Conservation (phyloP, 805 yeast genomes). For the Yamadazyma sp. region DNA sequence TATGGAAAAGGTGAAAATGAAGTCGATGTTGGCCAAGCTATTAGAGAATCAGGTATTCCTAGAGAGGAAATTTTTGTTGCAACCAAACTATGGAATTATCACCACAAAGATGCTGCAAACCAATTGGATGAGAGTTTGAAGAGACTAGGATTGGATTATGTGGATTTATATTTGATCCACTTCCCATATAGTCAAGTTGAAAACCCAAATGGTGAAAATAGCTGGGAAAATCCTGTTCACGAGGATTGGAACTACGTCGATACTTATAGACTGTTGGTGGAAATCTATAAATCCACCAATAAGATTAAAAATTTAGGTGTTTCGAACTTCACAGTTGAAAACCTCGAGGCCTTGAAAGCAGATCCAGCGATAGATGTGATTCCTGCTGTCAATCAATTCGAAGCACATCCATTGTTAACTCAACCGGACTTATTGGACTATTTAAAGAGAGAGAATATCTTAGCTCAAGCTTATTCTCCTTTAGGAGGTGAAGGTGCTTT, state of each 20-base stretch:
- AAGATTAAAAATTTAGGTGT: conserved; percentile 62
- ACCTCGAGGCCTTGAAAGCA: conserved; percentile 66
- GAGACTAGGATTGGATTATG: conserved; percentile 48
- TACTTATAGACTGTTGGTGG: conserved; percentile 59
- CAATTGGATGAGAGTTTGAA: conserved; percentile 29
- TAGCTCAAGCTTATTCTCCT: conserved; percentile 75
- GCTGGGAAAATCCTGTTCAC: conserved; percentile 13
- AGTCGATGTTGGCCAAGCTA: conserved; percentile 65
- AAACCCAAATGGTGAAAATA: conserved; percentile 36
- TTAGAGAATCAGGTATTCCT: conserved; percentile 64
- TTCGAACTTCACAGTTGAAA: conserved; percentile 55
- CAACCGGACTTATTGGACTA: conserved; percentile 63
- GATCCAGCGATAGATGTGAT: conserved; percentile 51
- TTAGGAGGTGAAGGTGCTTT: conserved; percentile 82
- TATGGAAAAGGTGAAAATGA: conserved; percentile 53
- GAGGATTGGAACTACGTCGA: conserved; percentile 55
- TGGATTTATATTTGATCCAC: conserved; percentile 62
- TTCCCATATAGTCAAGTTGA: conserved; percentile 70
- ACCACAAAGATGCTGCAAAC: conserved; percentile 22
- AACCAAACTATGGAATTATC: conserved; percentile 84
- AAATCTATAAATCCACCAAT: conserved; percentile 55
- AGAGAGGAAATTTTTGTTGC: conserved; percentile 75
- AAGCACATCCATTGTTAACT: conserved; percentile 84
- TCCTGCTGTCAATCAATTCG: conserved; percentile 68
- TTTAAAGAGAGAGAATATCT: conserved; percentile 53